These are phyloP conservation scores for Penicillium digitatum DNA, from an alignment of 2,329 filamentous ascomycete genomes.

Conservation along the genomic window DNA sequence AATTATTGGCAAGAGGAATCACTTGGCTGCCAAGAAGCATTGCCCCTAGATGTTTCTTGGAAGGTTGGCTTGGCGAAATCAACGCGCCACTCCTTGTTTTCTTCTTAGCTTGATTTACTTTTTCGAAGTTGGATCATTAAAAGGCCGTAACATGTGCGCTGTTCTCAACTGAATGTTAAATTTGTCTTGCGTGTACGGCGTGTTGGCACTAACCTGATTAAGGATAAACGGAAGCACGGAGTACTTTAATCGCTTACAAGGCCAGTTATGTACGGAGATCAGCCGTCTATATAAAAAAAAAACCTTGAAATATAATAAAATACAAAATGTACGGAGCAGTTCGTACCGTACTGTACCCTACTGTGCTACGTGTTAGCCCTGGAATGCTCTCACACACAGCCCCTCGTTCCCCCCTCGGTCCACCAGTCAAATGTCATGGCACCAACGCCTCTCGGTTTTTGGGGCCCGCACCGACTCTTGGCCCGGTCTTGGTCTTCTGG, in stretches of 20 bases:
- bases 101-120: neutral
- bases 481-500: conserved; percentile 33
- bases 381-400: conserved; percentile 18
- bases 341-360: conserved; percentile 2
- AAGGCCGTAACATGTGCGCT: neutral
- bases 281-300: neutral
- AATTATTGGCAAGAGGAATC: conserved; percentile 25
- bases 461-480: conserved; percentile 30
- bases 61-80: conserved; percentile 16
- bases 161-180: neutral
- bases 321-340: no score
- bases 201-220: neutral
- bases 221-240: neutral
- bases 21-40: conserved; percentile 28
- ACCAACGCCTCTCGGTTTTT: conserved; percentile 16
- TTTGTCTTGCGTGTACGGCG: neutral
- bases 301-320: neutral
- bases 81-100: neutral
- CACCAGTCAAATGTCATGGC: conserved; percentile 16
- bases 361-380: conserved; percentile 7
- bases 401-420: conserved; percentile 7
- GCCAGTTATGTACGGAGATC: neutral
- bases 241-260: neutral
- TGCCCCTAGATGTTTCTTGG: conserved; percentile 12
- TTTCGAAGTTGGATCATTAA: neutral